phyloP scores from a whole-genome alignment of 345 rosid genomes.

The Rhizophora mangle region DNA sequence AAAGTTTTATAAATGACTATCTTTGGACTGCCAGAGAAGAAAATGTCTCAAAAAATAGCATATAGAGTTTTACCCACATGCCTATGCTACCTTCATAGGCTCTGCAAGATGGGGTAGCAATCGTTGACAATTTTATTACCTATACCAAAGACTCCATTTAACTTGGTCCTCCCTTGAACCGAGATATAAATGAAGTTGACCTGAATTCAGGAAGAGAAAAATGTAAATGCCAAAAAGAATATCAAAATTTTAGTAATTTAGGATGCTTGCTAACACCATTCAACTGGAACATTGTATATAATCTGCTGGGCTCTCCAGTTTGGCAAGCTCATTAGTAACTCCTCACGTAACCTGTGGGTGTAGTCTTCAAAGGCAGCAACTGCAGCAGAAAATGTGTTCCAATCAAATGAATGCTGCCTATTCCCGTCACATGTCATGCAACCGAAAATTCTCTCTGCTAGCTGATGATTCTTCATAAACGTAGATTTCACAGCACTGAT shows the following conservation, averaged over 20 bases:
- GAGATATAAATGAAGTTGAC: no score
- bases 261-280: neutral
- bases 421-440: conserved; percentile 7
- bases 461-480: conserved; percentile 36
- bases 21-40: no score
- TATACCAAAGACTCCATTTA: no score
- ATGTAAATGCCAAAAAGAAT: neutral
- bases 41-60: no score
- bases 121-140: no score
- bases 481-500: conserved; percentile 33
- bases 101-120: no score
- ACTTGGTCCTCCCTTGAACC: no score
- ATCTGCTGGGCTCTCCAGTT: conserved; percentile 53
- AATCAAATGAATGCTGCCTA: conserved; percentile 26
- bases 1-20: no score
- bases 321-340: conserved; percentile 54
- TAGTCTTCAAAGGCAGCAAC: conserved; percentile 50
- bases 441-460: conserved; percentile 35
- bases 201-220: neutral
- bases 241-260: no score
- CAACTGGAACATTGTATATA: conserved; percentile 21
- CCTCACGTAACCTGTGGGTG: conserved; percentile 34
- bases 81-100: no score
- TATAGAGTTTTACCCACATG: no score
- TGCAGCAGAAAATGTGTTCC: conserved; percentile 40